Evolutionary conservation across 2,329 filamentous ascomycete genomes (phyloP), one percentile per base, ranked within the genome.

Genomic region (Furcasterigmium sp.): DNA sequence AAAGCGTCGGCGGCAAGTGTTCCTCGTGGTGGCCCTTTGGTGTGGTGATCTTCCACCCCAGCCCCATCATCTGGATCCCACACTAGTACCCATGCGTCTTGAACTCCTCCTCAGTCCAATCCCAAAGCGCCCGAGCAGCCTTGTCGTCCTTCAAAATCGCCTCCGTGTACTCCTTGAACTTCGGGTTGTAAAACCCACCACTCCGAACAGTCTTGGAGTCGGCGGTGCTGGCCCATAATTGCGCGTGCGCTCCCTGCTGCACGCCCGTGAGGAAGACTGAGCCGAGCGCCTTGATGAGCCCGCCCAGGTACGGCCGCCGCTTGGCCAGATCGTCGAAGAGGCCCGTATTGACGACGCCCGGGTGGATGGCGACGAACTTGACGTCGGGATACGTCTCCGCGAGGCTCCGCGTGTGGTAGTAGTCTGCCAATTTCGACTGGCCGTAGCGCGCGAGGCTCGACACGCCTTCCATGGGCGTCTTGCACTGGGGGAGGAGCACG

Each of bases 21-120:
- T n/a, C n/a, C n/a, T n/a, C n/a, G n/a, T n/a, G n/a, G n/a, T n/a
- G n/a, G n/a, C n/a, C n/a, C n/a, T n/a, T n/a, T n/a, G n/a, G n/a
- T n/a, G n/a, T n/a, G n/a, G n/a, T n/a, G n/a, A n/a, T n/a, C n/a
- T n/a, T n/a, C n/a, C n/a, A n/a, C n/a, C n/a, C n/a, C n/a, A n/a
- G n/a, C n/a, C n/a, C n/a, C n/a, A n/a, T n/a, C n/a, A n/a, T n/a
- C n/a, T n/a, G n/a, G n/a, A n/a, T n/a, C 23, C 23, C 11, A 26
- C 23, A 7, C 23, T 26, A 35, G 8, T 39, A 49, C n/a, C 44
- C 37, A 19, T 48, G 47, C 17, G 42, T 41, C 30, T 36, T 46
- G 20, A 64, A 42, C 47, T 65, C 61, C 36, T 55, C 53, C 45
- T 59, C 61, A 4, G 61, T 65, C 62, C 63, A 65, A 17, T 61